These are phyloP conservation scores for Remersonia thermophila DNA, from an alignment of 2,329 filamentous ascomycete genomes.

Conservation along the genomic window DNA sequence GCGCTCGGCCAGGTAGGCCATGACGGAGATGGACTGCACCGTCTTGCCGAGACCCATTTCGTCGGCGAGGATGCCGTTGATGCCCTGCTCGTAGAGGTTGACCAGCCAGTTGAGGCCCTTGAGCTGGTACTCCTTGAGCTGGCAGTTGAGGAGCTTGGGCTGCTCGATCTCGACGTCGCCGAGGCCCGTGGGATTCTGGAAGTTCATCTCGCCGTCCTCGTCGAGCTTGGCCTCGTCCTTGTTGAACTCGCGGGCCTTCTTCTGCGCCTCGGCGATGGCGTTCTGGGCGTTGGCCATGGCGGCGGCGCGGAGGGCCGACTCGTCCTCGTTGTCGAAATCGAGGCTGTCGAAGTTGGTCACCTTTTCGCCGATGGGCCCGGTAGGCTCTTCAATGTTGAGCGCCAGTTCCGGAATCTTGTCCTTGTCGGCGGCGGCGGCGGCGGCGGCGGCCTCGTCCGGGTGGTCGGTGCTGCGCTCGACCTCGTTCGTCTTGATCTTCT, in stretches of 20 bases:
- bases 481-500: constrained; percentile 97
- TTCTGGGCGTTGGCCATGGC: constrained; percentile 94
- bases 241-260: constrained; percentile 89
- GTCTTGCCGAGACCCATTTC: constrained; percentile 99
- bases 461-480: constrained; percentile 84
- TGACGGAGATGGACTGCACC: constrained; percentile 96
- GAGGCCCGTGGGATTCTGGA: constrained; percentile 93
- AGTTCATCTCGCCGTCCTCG: constrained; percentile 97
- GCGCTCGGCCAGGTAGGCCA: constrained; percentile 94
- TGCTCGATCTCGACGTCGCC: constrained; percentile 91
- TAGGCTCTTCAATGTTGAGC: constrained; percentile 39
- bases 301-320: constrained; percentile 65
- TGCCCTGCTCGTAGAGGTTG: constrained; percentile 97
- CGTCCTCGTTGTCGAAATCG: constrained; percentile 91
- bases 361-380: constrained; percentile 48
- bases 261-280: constrained; percentile 86
- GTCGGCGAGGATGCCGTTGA: constrained; percentile 97
- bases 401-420: constrained; percentile 28
- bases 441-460: constrained; percentile 57
- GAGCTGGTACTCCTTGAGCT: constrained; percentile 96
- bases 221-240: constrained; percentile 53
- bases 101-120: constrained; percentile 99
- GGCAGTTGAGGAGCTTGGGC: constrained; percentile 82
- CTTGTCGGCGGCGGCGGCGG: constrained; percentile 41
- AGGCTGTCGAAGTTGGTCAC: constrained; percentile 91